A percentile compares a stretch with the other conserved stretches of the same genome.
Conservation (phyloP, 495 filamentous ascomycete species). For the Trichoderma erinaceum region DNA sequence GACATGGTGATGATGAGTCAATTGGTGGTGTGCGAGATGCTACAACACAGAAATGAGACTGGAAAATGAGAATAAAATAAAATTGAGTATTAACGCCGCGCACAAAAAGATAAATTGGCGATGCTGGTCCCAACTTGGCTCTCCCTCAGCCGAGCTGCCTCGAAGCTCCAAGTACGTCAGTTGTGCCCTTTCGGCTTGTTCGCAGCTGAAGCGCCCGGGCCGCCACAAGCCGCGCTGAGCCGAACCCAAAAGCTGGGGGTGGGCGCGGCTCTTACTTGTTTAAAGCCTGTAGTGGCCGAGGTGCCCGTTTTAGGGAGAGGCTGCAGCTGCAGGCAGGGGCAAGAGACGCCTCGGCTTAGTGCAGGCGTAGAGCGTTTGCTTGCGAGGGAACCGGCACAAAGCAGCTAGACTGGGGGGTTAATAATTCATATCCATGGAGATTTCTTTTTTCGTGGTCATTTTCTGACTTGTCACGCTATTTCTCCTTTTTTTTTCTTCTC, state of each 20-base stretch:
- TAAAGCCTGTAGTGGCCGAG: slow-evolving; percentile 1
- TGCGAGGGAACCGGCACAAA: not conserved
- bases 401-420: not conserved
- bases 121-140: not conserved
- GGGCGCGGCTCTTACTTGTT: not conserved
- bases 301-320: not conserved
- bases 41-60: not conserved
- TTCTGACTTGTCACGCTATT: not conserved
- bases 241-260: slow-evolving; percentile 17
- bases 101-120: not conserved
- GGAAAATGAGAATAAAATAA: not conserved
- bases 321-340: not conserved
- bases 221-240: slow-evolving; percentile 32
- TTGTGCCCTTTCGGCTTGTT: slow-evolving; percentile 19
- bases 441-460: not conserved
- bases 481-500: not conserved
- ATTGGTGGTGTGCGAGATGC: no score
- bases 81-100: not conserved
- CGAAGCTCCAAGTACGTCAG: not conserved
- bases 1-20: slow-evolving; percentile 26
- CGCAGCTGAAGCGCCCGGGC: slow-evolving; percentile 19
- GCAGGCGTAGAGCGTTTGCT: not conserved
- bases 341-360: slow-evolving; percentile 12
- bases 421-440: not conserved
- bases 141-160: slow-evolving; percentile 7